Conservation (phyloP, 495 filamentous ascomycete species). For the Xylaria sp. region DNA sequence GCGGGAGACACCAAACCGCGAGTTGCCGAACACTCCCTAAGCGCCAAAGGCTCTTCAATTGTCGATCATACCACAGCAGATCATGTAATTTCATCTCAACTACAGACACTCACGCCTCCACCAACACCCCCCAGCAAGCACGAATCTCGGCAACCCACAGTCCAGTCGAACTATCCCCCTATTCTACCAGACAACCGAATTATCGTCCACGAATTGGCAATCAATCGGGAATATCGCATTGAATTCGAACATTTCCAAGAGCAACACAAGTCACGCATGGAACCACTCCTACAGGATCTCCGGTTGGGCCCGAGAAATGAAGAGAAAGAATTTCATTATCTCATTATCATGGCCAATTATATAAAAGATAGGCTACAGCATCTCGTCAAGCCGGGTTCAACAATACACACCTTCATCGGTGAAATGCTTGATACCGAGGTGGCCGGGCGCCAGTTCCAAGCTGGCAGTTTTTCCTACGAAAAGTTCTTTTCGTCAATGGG, state of each 20-base stretch:
- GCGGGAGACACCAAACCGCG: constrained; percentile 74
- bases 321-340: constrained; percentile 65
- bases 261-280: constrained; percentile 57
- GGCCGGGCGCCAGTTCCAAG: constrained; percentile 75
- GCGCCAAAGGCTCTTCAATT: constrained; percentile 43
- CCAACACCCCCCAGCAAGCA: constrained; percentile 45
- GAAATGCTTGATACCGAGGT: constrained; percentile 84
- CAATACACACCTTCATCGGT: constrained; percentile 81
- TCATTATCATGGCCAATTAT: constrained; percentile 84
- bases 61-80: constrained; percentile 45
- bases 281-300: constrained; percentile 79
- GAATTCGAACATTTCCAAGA: constrained; percentile 58
- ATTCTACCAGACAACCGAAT: constrained; percentile 83
- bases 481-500: constrained; percentile 92
- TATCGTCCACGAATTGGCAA: constrained; percentile 88
- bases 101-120: constrained; percentile 54
- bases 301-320: constrained; percentile 73
- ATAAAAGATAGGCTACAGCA: constrained; percentile 83
- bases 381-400: constrained; percentile 78
- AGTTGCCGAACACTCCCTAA: constrained; percentile 55
- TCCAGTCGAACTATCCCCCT: constrained; percentile 47
- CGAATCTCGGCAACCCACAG: constrained; percentile 51
- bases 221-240: constrained; percentile 81
- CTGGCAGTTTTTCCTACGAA: constrained; percentile 90
- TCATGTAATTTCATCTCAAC: constrained; percentile 39